These are phyloP conservation scores for Stenogyne calaminthoides DNA, from an alignment of 305 asterid species.

Conservation along the genomic window DNA sequence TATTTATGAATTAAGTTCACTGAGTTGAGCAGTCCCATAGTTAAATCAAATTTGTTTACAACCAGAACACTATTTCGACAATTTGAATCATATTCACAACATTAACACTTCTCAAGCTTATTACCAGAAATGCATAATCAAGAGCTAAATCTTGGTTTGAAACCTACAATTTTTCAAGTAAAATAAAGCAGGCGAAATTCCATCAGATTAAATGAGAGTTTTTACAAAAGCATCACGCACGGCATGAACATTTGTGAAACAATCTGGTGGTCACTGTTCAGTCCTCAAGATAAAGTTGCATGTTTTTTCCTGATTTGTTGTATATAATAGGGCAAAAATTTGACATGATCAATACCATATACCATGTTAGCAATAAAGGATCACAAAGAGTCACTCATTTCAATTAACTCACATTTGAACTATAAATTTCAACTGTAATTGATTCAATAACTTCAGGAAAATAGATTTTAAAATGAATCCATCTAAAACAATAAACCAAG, in stretches of 20 bases:
- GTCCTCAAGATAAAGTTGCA: no score
- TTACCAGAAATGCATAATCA: conserved; percentile 18
- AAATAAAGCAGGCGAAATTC: not conserved
- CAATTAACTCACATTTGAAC: no score
- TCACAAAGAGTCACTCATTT: no score
- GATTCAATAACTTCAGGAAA: no score
- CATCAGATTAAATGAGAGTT: not conserved
- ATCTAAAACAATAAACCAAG: no score
- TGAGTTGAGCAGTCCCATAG: conserved; percentile 5
- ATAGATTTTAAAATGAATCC: no score
- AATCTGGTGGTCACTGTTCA: no score
- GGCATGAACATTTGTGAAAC: not conserved
- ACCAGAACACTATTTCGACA: conserved; percentile 12
- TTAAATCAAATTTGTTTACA: not conserved
- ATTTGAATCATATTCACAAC: not conserved
- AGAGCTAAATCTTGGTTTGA: not conserved
- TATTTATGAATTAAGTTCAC: conserved; percentile 16
- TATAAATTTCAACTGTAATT: no score
- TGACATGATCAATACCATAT: not conserved
- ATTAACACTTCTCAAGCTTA: not conserved
- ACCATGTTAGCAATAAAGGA: not conserved
- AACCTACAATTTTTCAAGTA: not conserved
- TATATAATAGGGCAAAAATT: not conserved
- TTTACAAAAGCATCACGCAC: not conserved
- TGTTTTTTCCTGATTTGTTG: no score